phyloP scores from a whole-genome alignment of 495 filamentous ascomycete species.

The Tuber indicum region DNA sequence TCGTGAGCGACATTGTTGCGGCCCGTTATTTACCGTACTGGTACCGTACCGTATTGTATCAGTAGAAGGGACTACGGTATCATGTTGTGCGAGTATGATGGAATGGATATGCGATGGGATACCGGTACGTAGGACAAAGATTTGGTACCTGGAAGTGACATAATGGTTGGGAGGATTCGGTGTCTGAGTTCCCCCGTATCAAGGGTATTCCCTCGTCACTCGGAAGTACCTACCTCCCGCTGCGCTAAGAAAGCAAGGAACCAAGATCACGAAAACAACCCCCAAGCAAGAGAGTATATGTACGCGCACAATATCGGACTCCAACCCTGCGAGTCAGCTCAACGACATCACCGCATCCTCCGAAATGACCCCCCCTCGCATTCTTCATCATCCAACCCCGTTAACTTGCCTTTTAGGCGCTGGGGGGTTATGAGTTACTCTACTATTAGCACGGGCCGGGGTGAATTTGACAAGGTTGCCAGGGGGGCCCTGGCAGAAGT shows the following conservation, averaged over 20 bases:
- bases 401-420: constrained; percentile 19
- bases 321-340: neutral
- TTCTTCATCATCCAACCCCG: neutral
- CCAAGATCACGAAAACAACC: neutral
- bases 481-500: constrained; percentile 26
- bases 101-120: neutral
- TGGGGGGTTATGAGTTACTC: constrained; percentile 14
- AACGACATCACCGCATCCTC: constrained; percentile 19
- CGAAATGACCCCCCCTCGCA: constrained; percentile 17
- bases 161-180: no score
- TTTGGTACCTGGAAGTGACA: neutral
- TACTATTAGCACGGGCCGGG: constrained; percentile 29
- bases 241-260: neutral
- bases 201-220: neutral
- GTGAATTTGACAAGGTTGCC: constrained; percentile 32
- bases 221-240: neutral
- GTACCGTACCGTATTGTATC: neutral
- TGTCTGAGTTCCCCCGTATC: no score
- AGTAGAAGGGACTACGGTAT: neutral
- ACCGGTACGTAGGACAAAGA: neutral
- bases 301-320: neutral
- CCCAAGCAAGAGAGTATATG: neutral
- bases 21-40: neutral
- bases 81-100: neutral
- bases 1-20: neutral